Conservation (phyloP, 768 basidiomycete species). For the Rhizopogon roseolus region DNA sequence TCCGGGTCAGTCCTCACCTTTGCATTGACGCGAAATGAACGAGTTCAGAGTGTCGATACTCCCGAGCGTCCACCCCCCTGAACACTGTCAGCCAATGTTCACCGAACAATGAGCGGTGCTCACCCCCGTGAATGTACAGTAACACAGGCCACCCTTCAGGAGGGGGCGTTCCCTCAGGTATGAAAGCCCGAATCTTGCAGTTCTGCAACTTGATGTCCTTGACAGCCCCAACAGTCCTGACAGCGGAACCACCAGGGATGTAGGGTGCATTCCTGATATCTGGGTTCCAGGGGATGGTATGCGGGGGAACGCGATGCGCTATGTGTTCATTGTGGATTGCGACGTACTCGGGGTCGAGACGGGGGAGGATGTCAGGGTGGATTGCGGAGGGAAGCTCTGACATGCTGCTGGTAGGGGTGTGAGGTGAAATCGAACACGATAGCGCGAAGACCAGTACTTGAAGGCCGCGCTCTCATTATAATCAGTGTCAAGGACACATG, state of each 20-base stretch:
- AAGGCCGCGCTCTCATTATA: not conserved
- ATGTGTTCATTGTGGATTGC: slow-evolving; percentile 49
- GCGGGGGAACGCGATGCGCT: slow-evolving; percentile 40
- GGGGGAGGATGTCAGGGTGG: slow-evolving; percentile 51
- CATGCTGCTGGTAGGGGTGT: slow-evolving; percentile 4
- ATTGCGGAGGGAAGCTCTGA: slow-evolving; percentile 39
- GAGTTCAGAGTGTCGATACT: slow-evolving; percentile 54
- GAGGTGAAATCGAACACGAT: not conserved
- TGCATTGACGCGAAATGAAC: slow-evolving; percentile 36
- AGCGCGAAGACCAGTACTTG: not conserved
- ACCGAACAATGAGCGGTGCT: slow-evolving; percentile 5
- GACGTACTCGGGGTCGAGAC: slow-evolving; percentile 61
- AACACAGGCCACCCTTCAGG: slow-evolving; percentile 62
- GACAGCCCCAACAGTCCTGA: slow-evolving; percentile 48
- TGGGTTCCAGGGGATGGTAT: slow-evolving; percentile 58
- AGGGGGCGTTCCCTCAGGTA: slow-evolving; percentile 48
- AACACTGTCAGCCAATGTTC: not conserved
- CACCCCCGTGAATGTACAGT: slow-evolving; percentile 71
- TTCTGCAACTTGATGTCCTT: slow-evolving; percentile 45
- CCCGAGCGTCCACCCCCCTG: slow-evolving; percentile 75
- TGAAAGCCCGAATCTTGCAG: slow-evolving; percentile 58
- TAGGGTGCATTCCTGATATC: slow-evolving; percentile 44
- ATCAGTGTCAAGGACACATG: slow-evolving; percentile 6
- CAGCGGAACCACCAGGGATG: slow-evolving; percentile 50
- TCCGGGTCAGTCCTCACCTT: slow-evolving; percentile 6